A percentile compares a stretch with the other conserved stretches of the same genome.
Conservation (phyloP, 306 rosid genomes). For the Phaseolus lunatus region DNA sequence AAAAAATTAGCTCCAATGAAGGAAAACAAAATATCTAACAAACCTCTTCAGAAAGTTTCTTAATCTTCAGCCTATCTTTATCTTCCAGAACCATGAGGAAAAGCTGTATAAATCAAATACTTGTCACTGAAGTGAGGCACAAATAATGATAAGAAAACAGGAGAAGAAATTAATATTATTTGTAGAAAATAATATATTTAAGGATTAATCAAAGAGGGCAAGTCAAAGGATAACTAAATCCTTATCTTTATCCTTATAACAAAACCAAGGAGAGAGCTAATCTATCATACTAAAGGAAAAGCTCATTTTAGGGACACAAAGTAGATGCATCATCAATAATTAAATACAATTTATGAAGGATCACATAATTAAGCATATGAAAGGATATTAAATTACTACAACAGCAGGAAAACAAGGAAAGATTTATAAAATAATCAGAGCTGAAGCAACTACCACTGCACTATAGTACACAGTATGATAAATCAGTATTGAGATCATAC, state of each 20-base stretch:
- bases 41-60: conserved; percentile 68
- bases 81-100: conserved; percentile 57
- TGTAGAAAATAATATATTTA: neutral
- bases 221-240: conserved; percentile 34
- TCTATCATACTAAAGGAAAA: conserved; percentile 15
- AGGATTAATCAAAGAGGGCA: conserved; percentile 3
- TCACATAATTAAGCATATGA: neutral
- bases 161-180: neutral
- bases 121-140: conserved; percentile 25
- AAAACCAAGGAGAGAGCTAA: conserved; percentile 20
- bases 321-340: conserved; percentile 2
- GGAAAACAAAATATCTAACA: conserved; percentile 36
- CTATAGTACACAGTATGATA: neutral
- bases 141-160: conserved; percentile 4
- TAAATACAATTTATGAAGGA: neutral
- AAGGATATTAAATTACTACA: neutral
- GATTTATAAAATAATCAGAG: conserved; percentile 28
- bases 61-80: conserved; percentile 55
- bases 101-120: conserved; percentile 67
- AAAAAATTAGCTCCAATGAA: conserved; percentile 12
- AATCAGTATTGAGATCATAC: conserved; percentile 35
- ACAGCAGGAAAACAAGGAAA: conserved; percentile 27
- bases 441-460: conserved; percentile 7
- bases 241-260: neutral
- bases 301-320: neutral